phyloP scores from a whole-genome alignment of 2,329 filamentous ascomycete species.

The Fusarium pseudocircinatum region DNA sequence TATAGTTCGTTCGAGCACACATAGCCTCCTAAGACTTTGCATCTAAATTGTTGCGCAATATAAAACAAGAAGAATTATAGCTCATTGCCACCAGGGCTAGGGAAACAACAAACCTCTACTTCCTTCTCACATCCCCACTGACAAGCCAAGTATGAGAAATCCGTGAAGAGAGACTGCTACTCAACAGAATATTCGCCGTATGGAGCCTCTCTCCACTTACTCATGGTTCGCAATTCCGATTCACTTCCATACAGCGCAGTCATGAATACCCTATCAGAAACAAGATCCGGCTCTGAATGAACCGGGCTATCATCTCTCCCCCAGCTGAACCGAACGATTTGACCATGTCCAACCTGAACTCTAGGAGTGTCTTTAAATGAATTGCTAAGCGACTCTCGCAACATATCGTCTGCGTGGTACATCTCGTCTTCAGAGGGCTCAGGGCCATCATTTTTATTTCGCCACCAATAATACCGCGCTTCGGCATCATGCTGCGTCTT shows the following conservation, averaged over 20 bases:
- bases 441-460: fast-evolving
- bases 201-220: not conserved
- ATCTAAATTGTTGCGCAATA: too few relatives aligned
- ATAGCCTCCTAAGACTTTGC: not conserved
- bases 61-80: too few relatives aligned
- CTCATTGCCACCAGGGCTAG: fast-evolving
- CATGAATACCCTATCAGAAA: not conserved
- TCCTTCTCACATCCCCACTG: too few relatives aligned
- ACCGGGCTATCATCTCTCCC: not conserved
- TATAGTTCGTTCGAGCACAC: too few relatives aligned
- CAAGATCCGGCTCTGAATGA: slow-evolving; percentile 1
- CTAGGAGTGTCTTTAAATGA: not conserved
- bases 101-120: fast-evolving
- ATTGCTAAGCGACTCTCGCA: not conserved
- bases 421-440: not conserved
- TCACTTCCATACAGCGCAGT: slow-evolving; percentile 2
- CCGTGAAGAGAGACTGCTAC: not conserved
- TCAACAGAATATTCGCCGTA: not conserved
- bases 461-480: not conserved
- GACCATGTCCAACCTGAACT: not conserved
- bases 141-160: too few relatives aligned
- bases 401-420: not conserved
- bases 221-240: not conserved
- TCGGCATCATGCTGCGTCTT: not conserved
- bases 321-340: slow-evolving; percentile 1